Evolutionary conservation across 225 moss, liverwort and hornwort species (phyloP).

Genomic region (Pleurozium schreberi): DNA sequence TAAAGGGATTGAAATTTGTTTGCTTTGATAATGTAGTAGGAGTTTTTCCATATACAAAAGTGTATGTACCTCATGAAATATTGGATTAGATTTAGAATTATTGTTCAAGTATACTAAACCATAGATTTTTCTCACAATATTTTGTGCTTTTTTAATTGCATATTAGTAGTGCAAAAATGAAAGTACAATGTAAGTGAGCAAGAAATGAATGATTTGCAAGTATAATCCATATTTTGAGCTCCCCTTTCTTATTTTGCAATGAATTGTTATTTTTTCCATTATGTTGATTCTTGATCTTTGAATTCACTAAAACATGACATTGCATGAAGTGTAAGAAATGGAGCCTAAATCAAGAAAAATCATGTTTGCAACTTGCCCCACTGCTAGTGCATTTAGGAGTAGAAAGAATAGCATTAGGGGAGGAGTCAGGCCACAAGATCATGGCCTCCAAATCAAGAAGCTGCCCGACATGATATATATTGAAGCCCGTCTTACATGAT

Average conservation of each 20-base stretch:
- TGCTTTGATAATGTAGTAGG: neutral
- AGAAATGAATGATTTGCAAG: neutral
- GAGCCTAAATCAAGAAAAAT: neutral
- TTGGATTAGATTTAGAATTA: neutral
- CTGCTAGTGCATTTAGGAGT: no score
- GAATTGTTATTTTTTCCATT: no score
- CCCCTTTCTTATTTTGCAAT: neutral
- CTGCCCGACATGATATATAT: no score
- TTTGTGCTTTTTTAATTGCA: neutral
- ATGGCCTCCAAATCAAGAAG: no score
- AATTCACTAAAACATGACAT: neutral
- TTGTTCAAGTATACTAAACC: fast-evolving
- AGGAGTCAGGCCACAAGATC: no score
- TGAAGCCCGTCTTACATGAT: no score
- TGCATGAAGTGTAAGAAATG: neutral
- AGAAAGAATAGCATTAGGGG: no score
- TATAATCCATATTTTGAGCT: neutral
- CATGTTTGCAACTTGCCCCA: neutral
- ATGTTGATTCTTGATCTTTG: neutral
- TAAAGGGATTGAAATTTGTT: neutral
- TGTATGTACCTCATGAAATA: neutral
- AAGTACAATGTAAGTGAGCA: neutral
- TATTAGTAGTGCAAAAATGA: neutral
- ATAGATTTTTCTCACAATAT: neutral
- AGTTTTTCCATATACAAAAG: neutral